phyloP scores from a whole-genome alignment of 2,329 filamentous ascomycete genomes.

The Scleromitrula shiraiana region DNA sequence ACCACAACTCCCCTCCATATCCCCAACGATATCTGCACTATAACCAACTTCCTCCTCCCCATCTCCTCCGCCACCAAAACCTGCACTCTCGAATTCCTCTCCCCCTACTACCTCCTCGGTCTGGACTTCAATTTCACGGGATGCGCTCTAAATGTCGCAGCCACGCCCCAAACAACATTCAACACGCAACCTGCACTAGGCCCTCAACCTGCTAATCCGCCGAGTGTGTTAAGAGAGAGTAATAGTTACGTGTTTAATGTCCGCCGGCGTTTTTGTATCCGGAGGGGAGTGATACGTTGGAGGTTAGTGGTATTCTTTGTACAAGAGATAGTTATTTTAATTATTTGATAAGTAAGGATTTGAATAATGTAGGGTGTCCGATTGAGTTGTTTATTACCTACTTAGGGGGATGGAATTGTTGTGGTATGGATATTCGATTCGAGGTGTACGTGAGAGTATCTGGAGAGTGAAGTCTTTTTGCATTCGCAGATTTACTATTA shows the following conservation, averaged over 20 bases:
- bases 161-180: neutral
- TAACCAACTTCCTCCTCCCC: slow-evolving; percentile 15
- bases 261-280: neutral
- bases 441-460: too few species aligned
- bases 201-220: neutral
- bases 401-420: too few species aligned
- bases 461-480: too few species aligned
- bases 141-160: neutral
- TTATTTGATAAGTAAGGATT: neutral
- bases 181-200: neutral
- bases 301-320: neutral
- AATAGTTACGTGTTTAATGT: neutral
- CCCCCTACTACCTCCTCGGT: neutral
- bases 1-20: slow-evolving; percentile 9
- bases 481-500: too few species aligned
- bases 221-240: neutral
- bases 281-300: neutral
- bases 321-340: neutral
- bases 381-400: neutral
- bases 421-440: too few species aligned
- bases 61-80: slow-evolving; percentile 9
- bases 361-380: neutral
- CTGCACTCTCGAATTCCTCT: slow-evolving; percentile 15
- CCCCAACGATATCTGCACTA: slow-evolving; percentile 16
- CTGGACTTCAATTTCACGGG: neutral